phyloP scores from a whole-genome alignment of 202 grass and related monocot genomes.

The Zizania palustris region DNA sequence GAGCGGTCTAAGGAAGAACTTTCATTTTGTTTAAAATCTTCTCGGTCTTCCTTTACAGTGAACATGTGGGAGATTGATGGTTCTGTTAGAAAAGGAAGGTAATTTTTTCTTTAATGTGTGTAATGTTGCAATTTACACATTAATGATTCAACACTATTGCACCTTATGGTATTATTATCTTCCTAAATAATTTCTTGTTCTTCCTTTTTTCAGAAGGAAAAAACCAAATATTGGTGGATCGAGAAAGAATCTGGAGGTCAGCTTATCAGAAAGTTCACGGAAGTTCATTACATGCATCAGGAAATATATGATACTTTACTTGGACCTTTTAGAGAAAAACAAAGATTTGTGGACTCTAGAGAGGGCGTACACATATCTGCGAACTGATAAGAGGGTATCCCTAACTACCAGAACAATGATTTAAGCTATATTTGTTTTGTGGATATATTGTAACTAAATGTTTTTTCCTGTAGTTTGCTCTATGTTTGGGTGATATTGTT shows the following conservation, averaged over 20 bases:
- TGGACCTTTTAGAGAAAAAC: slow-evolving; percentile 86
- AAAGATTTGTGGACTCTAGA: slow-evolving; percentile 83
- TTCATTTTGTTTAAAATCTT: slow-evolving; percentile 98
- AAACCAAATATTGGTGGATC: slow-evolving; percentile 77
- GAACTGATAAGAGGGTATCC: slow-evolving; percentile 85
- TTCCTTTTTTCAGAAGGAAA: slow-evolving; percentile 66
- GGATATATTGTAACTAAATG: slow-evolving; percentile 21
- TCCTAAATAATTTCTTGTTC: slow-evolving; percentile 23
- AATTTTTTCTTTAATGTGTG: slow-evolving; percentile 30
- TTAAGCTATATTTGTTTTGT: slow-evolving; percentile 18
- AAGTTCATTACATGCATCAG: slow-evolving; percentile 97
- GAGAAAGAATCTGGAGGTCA: slow-evolving; percentile 87
- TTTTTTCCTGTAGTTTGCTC: slow-evolving; percentile 69
- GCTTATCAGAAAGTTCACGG: slow-evolving; percentile 97
- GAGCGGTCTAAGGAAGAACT: slow-evolving; percentile 90
- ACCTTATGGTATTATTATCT: slow-evolving; percentile 35
- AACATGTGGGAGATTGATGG: slow-evolving; percentile 99
- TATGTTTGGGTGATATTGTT: slow-evolving; percentile 88
- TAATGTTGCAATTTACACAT: slow-evolving; percentile 7
- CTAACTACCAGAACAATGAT: slow-evolving; percentile 35
- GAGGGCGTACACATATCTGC: slow-evolving; percentile 78
- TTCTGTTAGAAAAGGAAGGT: slow-evolving; percentile 86
- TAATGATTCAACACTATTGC: not conserved
- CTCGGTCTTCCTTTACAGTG: slow-evolving; percentile 90
- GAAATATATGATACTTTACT: slow-evolving; percentile 88